Base-by-base conservation (phyloP, 2,329 filamentous ascomycete genomes). In the Aspergillus jensenii region DNA sequence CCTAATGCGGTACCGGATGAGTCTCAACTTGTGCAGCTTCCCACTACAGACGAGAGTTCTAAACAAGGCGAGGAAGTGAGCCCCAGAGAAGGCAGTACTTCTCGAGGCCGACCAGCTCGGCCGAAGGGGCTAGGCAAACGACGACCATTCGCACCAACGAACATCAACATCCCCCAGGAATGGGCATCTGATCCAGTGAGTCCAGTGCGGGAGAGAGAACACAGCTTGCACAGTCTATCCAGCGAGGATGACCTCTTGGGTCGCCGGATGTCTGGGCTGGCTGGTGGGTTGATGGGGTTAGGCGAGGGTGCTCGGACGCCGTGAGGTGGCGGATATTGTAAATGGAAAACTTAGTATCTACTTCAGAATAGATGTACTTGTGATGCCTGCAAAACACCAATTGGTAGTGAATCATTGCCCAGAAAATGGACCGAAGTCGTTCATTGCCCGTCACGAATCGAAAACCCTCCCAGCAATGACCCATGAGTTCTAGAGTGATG, bases 221-320 rank as follows among this genome's bases (percentile, higher is more conserved):
- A 78, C 53, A 84, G 82, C 65, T 73, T 82, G 61, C 75, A 78
- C 33, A 83, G 81, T 60, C 67, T 85, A 58, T 81, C 79, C 4
- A 85, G 82, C 59, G 79, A 82, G 60, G 83, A 85, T 62, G 83
- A 86, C 73, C 66, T 86, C 37, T 68, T 86, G 21, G 80, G 80
- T 37, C 71, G 83, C 39, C 74, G 82, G 37, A 85, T 85, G 83
- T 76, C 81, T 59, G 82, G 82, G 1, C 68, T 84, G 55, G 79
- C 80, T 17, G 79, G 81, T 11, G 78, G 79, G 37, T 73, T 84
- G 71, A 82, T 82, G 68, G 80, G 80, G 4, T 66, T 74, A 41
- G 71, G 70, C 11, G 74, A 77, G 48, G 67, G 68, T 14, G 72
- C 68, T 4, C 66, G 68, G 54, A 76, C 74, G 2, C 66, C 70